A percentile compares a stretch with the other conserved stretches of the same genome.
Conservation (phyloP, 768 basidiomycete genomes). For the Phlegmacium glaucopus region DNA sequence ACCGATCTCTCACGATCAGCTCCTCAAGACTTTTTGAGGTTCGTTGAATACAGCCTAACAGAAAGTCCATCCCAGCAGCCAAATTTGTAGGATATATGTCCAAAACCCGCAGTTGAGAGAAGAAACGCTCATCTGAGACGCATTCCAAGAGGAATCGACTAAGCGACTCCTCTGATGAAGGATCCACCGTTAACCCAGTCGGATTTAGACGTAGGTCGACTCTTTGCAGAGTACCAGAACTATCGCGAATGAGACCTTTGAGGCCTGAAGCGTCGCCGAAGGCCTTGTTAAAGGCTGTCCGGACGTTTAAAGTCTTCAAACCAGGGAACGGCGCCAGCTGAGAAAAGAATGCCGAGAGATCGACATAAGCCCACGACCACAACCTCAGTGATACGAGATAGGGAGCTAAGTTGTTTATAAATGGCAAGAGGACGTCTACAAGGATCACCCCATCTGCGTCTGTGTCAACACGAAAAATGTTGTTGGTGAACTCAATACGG, state of each 20-base stretch:
- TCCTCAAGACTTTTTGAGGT: slow-evolving; percentile 29
- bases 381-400: slow-evolving; percentile 33
- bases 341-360: slow-evolving; percentile 39
- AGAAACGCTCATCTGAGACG: slow-evolving; percentile 22
- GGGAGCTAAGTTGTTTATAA: slow-evolving; percentile 33
- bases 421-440: slow-evolving; percentile 33
- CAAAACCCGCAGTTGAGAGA: slow-evolving; percentile 29
- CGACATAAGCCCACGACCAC: slow-evolving; percentile 37
- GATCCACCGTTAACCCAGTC: slow-evolving; percentile 24
- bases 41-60: slow-evolving; percentile 28
- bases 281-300: slow-evolving; percentile 37
- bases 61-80: slow-evolving; percentile 29
- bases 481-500: slow-evolving; percentile 37
- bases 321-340: slow-evolving; percentile 28
- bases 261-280: slow-evolving; percentile 36
- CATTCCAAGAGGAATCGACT: slow-evolving; percentile 31
- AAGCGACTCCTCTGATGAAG: slow-evolving; percentile 27
- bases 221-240: slow-evolving; percentile 28
- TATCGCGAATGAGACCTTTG: slow-evolving; percentile 25
- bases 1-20: slow-evolving; percentile 39
- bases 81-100: slow-evolving; percentile 41
- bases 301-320: slow-evolving; percentile 31
- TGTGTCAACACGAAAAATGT: slow-evolving; percentile 17
- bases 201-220: slow-evolving; percentile 40
- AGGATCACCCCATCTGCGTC: slow-evolving; percentile 23